phyloP scores from a whole-genome alignment of 2,329 filamentous ascomycete species.

The Aspergillus sp. region DNA sequence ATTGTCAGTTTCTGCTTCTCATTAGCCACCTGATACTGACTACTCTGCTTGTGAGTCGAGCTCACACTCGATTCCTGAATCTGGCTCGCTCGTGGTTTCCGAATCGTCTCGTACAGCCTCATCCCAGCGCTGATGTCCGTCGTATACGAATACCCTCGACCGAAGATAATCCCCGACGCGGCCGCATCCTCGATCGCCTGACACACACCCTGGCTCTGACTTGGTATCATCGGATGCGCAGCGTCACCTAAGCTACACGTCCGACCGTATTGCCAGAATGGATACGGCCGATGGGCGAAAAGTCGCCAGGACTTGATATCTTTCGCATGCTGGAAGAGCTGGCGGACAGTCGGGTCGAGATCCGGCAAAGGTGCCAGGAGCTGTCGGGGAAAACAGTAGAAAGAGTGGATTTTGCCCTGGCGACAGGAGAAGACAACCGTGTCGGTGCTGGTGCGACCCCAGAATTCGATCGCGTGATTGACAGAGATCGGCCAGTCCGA shows the following conservation, averaged over 20 bases:
- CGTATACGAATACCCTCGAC: conserved; percentile 12
- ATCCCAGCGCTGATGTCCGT: conserved; percentile 15
- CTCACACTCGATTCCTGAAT: conserved; percentile 23
- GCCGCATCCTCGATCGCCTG: conserved; percentile 37
- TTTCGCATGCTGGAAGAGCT: conserved; percentile 15
- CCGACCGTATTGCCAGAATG: conserved; percentile 21
- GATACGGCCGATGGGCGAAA: conserved; percentile 20
- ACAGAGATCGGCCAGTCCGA: conserved; percentile 25
- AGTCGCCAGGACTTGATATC: conserved; percentile 22
- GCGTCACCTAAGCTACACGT: conserved; percentile 24
- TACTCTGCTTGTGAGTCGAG: conserved; percentile 16
- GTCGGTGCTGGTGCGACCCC: conserved; percentile 31
- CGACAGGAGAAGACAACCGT: conserved; percentile 37
- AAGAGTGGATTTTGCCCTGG: conserved; percentile 30
- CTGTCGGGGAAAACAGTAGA: conserved; percentile 34
- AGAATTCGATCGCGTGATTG: conserved; percentile 22
- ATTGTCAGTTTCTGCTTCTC: conserved; percentile 18
- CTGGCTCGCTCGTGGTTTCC: conserved; percentile 22
- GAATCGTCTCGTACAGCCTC: conserved; percentile 20
- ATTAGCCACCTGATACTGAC: neutral
- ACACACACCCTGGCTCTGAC: conserved; percentile 28
- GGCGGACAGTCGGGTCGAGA: conserved; percentile 15
- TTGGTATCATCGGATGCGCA: conserved; percentile 29
- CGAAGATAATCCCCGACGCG: conserved; percentile 30
- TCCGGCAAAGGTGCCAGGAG: conserved; percentile 16